Percentiles rank a stretch among this genome's conserved stretches.
phyloP scores from a whole-genome alignment of 2,329 filamentous ascomycete species.

The Diaporthe amygdali region DNA sequence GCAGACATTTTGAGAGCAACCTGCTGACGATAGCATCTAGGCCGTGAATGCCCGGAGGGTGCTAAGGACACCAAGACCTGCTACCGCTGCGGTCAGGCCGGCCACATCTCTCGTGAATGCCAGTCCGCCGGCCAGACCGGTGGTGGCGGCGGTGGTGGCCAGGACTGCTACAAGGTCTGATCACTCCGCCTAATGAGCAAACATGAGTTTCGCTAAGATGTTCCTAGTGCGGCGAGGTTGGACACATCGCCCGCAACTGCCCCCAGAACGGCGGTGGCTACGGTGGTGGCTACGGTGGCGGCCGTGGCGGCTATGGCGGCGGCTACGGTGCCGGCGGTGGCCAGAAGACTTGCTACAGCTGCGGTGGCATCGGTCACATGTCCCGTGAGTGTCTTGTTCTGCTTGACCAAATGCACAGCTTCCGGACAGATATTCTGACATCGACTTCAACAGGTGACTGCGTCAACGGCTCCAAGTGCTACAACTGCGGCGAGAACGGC shows the following conservation, averaged over 20 bases:
- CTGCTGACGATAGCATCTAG: conserved; percentile 41
- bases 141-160: conserved; percentile 52
- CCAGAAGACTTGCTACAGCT: conserved; percentile 94
- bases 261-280: conserved; percentile 62
- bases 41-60: conserved; percentile 89
- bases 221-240: conserved; percentile 82
- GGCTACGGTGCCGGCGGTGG: conserved; percentile 51
- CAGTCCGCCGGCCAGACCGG: conserved; percentile 50
- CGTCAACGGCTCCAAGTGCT: conserved; percentile 99
- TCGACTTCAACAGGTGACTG: conserved; percentile 70
- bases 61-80: conserved; percentile 84
- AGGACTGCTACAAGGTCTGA: conserved; percentile 85
- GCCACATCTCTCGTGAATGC: conserved; percentile 93
- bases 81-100: conserved; percentile 80
- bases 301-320: conserved; percentile 54
- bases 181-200: background rate
- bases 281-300: conserved; percentile 51
- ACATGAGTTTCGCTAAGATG: conserved; percentile 19
- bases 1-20: background rate
- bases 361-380: conserved; percentile 96
- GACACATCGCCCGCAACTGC: conserved; percentile 96
- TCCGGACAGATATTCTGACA: background rate
- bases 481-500: conserved; percentile 95
- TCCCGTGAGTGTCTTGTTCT: conserved; percentile 65
- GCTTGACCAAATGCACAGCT: background rate